Base-by-base conservation (phyloP, 495 filamentous ascomycete genomes). In the Penicillium ochrochloron region DNA sequence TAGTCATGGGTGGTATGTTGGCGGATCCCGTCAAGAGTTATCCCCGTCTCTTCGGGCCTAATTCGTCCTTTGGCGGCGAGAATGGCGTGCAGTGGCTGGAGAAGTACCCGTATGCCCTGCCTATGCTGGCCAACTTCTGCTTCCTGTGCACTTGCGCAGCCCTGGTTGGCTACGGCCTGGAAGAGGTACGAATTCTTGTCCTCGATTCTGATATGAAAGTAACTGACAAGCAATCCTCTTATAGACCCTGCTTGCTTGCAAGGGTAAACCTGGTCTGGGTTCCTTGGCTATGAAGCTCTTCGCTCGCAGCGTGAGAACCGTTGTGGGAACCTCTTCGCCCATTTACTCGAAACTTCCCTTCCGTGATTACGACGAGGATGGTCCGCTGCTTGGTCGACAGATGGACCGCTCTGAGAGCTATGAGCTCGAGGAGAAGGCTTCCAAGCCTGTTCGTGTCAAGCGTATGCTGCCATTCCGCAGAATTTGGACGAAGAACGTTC, bases 401-500 rank as follows among this genome's bases (percentile, higher is more conserved):
- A 6, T 68, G 55, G 73, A 76, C 41, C 50, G 61, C 58, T 61
- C 61, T 17, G 74, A 81, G 54, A 78, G 74, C 70, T 82, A 80
- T 64, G 75, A 80, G 57, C 65, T 79, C 8, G 78, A 79, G 67
- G 74, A 79, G 59, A 77, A 79, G 66, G 71, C 74, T 7, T 50
- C 71, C 55, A 75, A 70, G 56, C 70, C 69, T 27, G 39, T 57
- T 10, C 77, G 77, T 14, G 62, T 66, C 42, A 61, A 66, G 51
- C 75, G 72, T 12, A 66, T 62, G 14, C 79, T 94, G 34, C 84
- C 91, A 9, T 91, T 94, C 79, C 83, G 85, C 23, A 83, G 84
- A 29, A 91, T 96, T 62, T 95, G 92, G 82, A 95, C 91, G 3
- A 83, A 83, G 57, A 94, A 94, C 66, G 88, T 96, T 25, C 63